Evolutionary conservation across 257 asterid genomes (phyloP).

Genomic region (Penstemon eatonii): DNA sequence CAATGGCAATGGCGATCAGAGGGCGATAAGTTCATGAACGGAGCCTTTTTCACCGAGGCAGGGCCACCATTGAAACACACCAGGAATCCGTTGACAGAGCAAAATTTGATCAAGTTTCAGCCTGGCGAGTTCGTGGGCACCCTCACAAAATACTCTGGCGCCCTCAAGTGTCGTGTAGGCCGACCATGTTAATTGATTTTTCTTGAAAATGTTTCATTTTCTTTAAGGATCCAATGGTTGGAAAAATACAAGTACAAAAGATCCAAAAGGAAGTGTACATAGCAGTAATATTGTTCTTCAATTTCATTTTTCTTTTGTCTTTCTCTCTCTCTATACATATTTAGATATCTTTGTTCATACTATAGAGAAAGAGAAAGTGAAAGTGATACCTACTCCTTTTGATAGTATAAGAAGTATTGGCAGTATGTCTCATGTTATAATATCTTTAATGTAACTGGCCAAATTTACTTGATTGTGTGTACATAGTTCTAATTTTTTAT

Average conservation of each 20-base stretch:
- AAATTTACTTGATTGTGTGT: no score
- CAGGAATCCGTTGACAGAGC: constrained; percentile 11
- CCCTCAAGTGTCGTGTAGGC: constrained; percentile 37
- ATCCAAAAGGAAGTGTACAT: background rate
- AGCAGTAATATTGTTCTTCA: background rate
- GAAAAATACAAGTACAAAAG: background rate
- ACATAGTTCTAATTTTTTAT: no score
- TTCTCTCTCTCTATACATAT: background rate
- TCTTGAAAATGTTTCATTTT: no score
- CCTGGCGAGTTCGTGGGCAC: constrained; percentile 47
- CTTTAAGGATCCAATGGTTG: no score
- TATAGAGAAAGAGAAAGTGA: background rate
- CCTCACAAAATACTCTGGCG: constrained; percentile 48
- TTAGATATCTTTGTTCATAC: background rate
- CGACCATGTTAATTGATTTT: constrained; percentile 25
- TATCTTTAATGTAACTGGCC: background rate
- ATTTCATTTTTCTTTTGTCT: no score
- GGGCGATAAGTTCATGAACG: constrained; percentile 45
- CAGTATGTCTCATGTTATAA: background rate
- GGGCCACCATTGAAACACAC: constrained; percentile 39
- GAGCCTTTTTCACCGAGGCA: constrained; percentile 48
- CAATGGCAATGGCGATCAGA: constrained; percentile 59
- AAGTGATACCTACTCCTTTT: background rate
- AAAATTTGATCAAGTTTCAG: constrained; percentile 36
- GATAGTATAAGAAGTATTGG: background rate